Base-by-base conservation (phyloP, 768 basidiomycete genomes). In the Russula emetica region DNA sequence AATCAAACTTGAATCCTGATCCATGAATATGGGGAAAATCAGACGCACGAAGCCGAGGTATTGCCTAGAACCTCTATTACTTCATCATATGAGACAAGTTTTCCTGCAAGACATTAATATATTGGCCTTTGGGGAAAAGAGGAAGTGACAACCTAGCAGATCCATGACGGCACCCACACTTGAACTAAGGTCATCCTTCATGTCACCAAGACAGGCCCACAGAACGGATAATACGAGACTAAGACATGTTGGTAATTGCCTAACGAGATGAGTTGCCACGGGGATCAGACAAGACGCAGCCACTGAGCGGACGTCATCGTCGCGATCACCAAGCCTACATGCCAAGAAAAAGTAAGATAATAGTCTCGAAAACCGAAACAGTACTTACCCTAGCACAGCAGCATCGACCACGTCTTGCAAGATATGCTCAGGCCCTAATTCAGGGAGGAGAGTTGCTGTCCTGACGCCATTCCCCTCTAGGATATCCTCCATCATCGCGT, bases 101-200 rank as follows among this genome's bases (percentile, higher is more conserved):
- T 90, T 24, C 92, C 94, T 94, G 67, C 6, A 26, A 16, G 44
- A 22, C 18, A 7, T 44, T 26, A 52, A 20, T 49, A 18, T 63
- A 47, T 55, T 53, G 38, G 61, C 44, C 18, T 24, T 40, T 53
- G 36, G 13, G 5, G 22, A 22, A n/a, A 47, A 51, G 57, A 42
- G 18, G 28, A 22, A 16, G 60, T 30, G 10, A 53, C n/a, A 30
- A 94, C 94, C 91, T n/a, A 99, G 78, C 2, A 99, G 79, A 72
- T 97, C 94, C 97, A 99, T 98, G 28, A 98, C 94, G 11, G 92
- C 88, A 45, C 94, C 94, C 44, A 97, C 93, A 63, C 95, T 98
- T 57, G 94, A 98, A 67, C 94, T 93, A 3, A 99, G 76, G 70
- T 99, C 97, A 73, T 99, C 97, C 72, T 94, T 95, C 84, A 96